phyloP scores from a whole-genome alignment of 1,284 basidiomycete genomes.

The Apiotrichum akiyoshidainum region DNA sequence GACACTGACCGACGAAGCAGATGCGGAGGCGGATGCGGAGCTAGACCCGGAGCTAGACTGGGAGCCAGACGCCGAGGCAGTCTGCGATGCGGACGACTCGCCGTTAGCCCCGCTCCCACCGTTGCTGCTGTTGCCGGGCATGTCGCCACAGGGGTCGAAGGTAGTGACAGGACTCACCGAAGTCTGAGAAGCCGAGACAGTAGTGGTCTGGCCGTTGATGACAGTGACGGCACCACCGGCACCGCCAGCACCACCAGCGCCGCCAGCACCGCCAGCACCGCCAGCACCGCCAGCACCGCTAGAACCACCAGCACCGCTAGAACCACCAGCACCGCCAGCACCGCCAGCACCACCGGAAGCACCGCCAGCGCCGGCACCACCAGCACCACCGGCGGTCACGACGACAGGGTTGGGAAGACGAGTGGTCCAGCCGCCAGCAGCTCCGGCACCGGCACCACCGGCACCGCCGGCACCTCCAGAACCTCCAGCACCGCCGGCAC shows the following conservation, averaged over 20 bases:
- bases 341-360: background rate
- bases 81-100: background rate
- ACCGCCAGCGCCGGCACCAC: background rate
- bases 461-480: background rate
- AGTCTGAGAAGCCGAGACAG: background rate
- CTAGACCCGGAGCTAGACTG: too few relatives aligned
- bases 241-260: background rate
- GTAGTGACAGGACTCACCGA: background rate
- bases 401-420: too few relatives aligned
- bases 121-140: too few relatives aligned
- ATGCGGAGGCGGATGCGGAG: background rate
- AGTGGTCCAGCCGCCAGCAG: background rate
- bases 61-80: background rate
- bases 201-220: background rate
- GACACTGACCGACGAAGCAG: too few relatives aligned
- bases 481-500: background rate
- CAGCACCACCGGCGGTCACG: background rate
- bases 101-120: background rate
- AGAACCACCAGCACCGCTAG: background rate
- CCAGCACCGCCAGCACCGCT: background rate
- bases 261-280: constrained; percentile 1
- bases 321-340: background rate
- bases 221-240: background rate
- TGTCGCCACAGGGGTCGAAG: background rate
- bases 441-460: background rate